Evolutionary conservation across 257 asterid genomes (phyloP).

Genomic region (Vinca minor): DNA sequence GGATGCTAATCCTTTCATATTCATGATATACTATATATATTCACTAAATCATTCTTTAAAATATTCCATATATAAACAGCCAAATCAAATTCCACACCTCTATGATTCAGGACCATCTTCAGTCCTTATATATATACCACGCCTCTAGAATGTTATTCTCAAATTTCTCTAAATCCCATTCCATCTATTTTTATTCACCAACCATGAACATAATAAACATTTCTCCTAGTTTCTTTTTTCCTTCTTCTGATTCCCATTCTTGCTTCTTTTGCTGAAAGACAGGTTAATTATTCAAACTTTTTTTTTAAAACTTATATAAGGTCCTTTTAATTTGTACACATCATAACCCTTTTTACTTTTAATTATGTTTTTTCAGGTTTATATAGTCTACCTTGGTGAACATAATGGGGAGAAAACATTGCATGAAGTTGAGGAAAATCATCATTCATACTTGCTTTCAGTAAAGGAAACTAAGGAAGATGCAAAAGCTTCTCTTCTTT

Average conservation of each 20-base stretch:
- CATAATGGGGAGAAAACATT: slow-evolving; percentile 45
- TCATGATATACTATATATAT: too few species aligned
- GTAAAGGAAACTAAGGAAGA: slow-evolving; percentile 60
- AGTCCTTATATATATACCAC: not conserved
- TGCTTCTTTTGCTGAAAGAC: slow-evolving; percentile 40
- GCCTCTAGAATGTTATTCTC: not conserved
- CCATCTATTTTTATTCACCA: not conserved
- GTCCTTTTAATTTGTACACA: not conserved
- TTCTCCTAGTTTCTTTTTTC: slow-evolving; percentile 18
- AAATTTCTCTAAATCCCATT: not conserved
- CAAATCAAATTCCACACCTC: not conserved
- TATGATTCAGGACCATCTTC: not conserved
- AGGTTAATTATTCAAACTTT: slow-evolving; percentile 26
- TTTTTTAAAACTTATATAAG: not conserved
- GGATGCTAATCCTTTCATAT: too few species aligned
- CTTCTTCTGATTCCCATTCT: slow-evolving; percentile 40
- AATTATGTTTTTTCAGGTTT: slow-evolving; percentile 45
- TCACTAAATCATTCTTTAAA: not conserved
- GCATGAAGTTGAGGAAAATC: slow-evolving; percentile 54
- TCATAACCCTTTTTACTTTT: not conserved
- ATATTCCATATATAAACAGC: not conserved
- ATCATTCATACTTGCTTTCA: slow-evolving; percentile 54
- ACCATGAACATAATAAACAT: slow-evolving; percentile 30
- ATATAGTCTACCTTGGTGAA: slow-evolving; percentile 74
- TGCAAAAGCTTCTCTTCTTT: slow-evolving; percentile 69